Percentiles rank a stretch among this genome's conserved stretches.
Conservation (phyloP, 352 stramenopile genomes). For the Phytophthora kernoviae region DNA sequence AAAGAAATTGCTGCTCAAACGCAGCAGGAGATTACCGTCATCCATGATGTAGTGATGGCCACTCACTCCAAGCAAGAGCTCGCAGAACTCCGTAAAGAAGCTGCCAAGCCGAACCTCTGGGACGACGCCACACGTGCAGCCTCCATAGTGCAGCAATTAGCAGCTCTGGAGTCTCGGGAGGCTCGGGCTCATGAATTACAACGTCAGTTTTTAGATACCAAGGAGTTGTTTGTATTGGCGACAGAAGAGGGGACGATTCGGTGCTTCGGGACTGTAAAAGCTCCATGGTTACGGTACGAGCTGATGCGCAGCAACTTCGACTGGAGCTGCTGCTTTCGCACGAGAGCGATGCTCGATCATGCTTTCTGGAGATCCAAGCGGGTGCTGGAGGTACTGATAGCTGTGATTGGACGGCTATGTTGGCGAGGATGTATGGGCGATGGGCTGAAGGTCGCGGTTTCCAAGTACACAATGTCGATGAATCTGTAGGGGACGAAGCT, state of each 20-base stretch:
- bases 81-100: slow-evolving; percentile 43
- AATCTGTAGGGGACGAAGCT: slow-evolving; percentile 79
- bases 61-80: slow-evolving; percentile 49
- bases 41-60: slow-evolving; percentile 54
- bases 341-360: slow-evolving; percentile 62
- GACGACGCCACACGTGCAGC: slow-evolving; percentile 61
- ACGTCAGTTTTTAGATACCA: slow-evolving; percentile 60
- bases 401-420: slow-evolving; percentile 96
- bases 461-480: slow-evolving; percentile 86
- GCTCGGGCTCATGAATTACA: slow-evolving; percentile 43
- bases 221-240: slow-evolving; percentile 62
- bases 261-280: slow-evolving; percentile 57
- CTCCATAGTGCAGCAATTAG: slow-evolving; percentile 63
- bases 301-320: slow-evolving; percentile 56
- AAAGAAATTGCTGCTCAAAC: slow-evolving; percentile 36
- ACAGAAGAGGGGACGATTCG: slow-evolving; percentile 63
- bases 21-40: slow-evolving; percentile 44
- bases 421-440: slow-evolving; percentile 95
- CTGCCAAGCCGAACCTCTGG: slow-evolving; percentile 58
- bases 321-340: slow-evolving; percentile 65
- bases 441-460: slow-evolving; percentile 55
- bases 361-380: slow-evolving; percentile 83
- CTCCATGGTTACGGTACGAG: slow-evolving; percentile 41
- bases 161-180: slow-evolving; percentile 55
- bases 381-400: slow-evolving; percentile 94